phyloP scores from a whole-genome alignment of 2,329 filamentous ascomycete genomes.

The Trichophyton benhamiae region DNA sequence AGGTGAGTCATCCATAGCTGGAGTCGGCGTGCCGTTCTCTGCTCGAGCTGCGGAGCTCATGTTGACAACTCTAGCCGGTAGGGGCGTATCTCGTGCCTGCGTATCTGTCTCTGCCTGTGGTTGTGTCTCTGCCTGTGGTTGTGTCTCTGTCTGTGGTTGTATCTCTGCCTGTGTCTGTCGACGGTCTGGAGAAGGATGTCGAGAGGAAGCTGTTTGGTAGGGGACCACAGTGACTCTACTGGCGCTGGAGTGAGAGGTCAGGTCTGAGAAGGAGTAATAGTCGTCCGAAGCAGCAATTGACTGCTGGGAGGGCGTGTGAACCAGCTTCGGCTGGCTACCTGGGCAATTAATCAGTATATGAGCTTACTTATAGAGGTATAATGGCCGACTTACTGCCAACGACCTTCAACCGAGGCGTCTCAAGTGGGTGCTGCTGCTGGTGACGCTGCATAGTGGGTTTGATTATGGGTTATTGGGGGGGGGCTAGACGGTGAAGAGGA shows the following conservation, averaged over 20 bases:
- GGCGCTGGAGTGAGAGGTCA: slow-evolving; percentile 26
- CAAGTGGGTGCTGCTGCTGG: slow-evolving; percentile 1
- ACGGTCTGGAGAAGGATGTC: slow-evolving; percentile 13
- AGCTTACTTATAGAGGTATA: not conserved
- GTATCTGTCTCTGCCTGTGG: not conserved
- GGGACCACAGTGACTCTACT: slow-evolving; percentile 30
- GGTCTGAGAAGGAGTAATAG: slow-evolving; percentile 38
- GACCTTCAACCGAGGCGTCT: slow-evolving; percentile 10
- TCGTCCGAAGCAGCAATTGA: slow-evolving; percentile 39
- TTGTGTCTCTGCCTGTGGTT: no score
- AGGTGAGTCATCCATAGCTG: slow-evolving; percentile 70
- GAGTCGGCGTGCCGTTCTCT: slow-evolving; percentile 44
- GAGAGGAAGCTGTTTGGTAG: slow-evolving; percentile 36
- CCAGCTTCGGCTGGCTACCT: slow-evolving; percentile 36
- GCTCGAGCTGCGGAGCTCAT: slow-evolving; percentile 12
- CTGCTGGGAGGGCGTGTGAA: slow-evolving; percentile 32
- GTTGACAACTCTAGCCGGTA: not conserved
- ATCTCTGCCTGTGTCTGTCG: slow-evolving; percentile 15
- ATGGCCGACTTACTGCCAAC: slow-evolving; percentile 9
- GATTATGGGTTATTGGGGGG: not conserved
- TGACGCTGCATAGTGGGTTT: not conserved
- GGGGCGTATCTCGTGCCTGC: not conserved
- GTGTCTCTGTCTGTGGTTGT: slow-evolving; percentile 12
- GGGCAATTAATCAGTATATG: not conserved
- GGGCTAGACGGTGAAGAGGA: not conserved